Evolutionary conservation across 2,329 filamentous ascomycete species (phyloP).

Genomic region (Exophiala bonariae): DNA sequence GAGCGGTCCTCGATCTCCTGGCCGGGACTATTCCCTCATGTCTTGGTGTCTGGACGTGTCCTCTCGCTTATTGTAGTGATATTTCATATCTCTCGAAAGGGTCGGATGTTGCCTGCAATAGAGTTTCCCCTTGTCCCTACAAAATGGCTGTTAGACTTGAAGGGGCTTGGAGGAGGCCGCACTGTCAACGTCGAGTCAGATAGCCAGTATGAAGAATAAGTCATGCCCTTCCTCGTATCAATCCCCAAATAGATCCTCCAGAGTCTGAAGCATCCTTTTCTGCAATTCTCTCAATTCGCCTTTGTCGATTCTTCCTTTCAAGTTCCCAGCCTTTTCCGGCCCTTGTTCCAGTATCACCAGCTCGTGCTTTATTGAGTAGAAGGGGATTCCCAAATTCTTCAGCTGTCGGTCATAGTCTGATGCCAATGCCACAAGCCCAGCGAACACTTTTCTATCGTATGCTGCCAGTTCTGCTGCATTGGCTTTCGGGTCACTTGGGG

Average conservation of each 20-base stretch:
- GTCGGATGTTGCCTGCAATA: no score
- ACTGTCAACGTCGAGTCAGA: no score
- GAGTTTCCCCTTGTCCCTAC: no score
- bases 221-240: constrained; percentile 12
- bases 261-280: constrained; percentile 48
- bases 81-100: no score
- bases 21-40: no score
- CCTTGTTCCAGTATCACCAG: constrained; percentile 38
- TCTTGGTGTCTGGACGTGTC: no score
- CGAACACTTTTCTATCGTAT: constrained; percentile 65
- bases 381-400: constrained; percentile 59
- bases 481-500: constrained; percentile 31
- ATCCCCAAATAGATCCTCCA: constrained; percentile 51
- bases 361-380: constrained; percentile 55
- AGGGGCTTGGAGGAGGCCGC: no score
- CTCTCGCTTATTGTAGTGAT: no score
- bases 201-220: background rate
- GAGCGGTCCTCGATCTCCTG: no score
- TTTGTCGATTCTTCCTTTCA: constrained; percentile 36
- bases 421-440: constrained; percentile 60
- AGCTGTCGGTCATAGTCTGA: constrained; percentile 58
- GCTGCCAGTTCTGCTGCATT: constrained; percentile 55
- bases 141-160: no score
- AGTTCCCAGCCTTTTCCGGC: constrained; percentile 17
- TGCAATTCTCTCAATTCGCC: constrained; percentile 46